These are phyloP conservation scores for Aspergillus ellipticus DNA, from an alignment of 495 filamentous ascomycete genomes.

Conservation along the genomic window DNA sequence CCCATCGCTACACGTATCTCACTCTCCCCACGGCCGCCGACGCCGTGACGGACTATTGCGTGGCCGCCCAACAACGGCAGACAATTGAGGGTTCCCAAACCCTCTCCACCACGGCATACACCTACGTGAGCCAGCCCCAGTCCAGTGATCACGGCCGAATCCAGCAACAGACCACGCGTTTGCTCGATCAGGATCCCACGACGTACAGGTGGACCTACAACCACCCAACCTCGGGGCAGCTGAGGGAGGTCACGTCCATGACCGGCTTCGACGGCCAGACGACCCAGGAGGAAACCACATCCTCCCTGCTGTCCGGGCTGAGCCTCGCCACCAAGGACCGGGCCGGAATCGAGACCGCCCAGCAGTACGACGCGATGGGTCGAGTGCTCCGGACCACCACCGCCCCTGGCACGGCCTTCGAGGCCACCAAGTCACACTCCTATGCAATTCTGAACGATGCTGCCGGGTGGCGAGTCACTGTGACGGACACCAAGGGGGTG, in stretches of 20 bases:
- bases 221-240: neutral
- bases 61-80: neutral
- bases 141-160: conserved; percentile 1
- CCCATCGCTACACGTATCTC: neutral
- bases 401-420: neutral
- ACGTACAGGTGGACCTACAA: neutral
- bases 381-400: neutral
- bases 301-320: neutral
- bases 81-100: neutral
- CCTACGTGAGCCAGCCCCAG: conserved; percentile 1
- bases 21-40: neutral
- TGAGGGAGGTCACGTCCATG: neutral
- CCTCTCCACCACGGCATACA: neutral
- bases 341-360: neutral
- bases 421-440: neutral
- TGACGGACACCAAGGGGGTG: conserved; percentile 7
- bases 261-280: conserved; percentile 2
- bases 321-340: neutral
- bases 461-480: neutral
- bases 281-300: neutral
- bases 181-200: neutral
- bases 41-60: neutral
- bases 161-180: neutral
- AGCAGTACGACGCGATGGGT: neutral
- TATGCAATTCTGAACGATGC: neutral